Evolutionary conservation across 2,329 filamentous ascomycete species (phyloP).

Genomic region (Fusarium tuaranense): DNA sequence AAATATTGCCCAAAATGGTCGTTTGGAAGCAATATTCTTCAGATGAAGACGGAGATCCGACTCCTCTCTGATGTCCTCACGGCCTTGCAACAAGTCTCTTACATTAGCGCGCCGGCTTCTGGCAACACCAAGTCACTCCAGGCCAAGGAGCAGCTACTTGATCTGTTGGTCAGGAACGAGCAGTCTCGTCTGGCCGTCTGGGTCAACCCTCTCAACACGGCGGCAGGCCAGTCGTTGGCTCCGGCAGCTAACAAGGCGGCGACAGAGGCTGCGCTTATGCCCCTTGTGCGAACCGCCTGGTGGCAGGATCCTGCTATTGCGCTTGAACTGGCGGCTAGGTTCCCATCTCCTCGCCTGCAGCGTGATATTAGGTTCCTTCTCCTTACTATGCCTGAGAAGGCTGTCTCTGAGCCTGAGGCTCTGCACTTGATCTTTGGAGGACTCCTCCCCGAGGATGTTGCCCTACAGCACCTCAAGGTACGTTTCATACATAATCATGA

Average conservation of each 20-base stretch:
- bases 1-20: constrained; percentile 87
- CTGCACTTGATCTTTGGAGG: constrained; percentile 84
- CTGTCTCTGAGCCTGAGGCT: constrained; percentile 83
- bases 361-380: constrained; percentile 84
- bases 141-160: constrained; percentile 85
- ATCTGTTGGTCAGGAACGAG: constrained; percentile 85
- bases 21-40: constrained; percentile 92
- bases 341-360: constrained; percentile 78
- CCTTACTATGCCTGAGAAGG: constrained; percentile 85
- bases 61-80: constrained; percentile 80
- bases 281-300: constrained; percentile 87
- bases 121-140: constrained; percentile 75
- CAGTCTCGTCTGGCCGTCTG: constrained; percentile 87
- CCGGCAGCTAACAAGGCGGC: constrained; percentile 55
- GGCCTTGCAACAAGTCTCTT: constrained; percentile 73
- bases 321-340: constrained; percentile 85
- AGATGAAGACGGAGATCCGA: constrained; percentile 92
- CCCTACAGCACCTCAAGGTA: constrained; percentile 84
- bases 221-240: constrained; percentile 51
- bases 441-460: constrained; percentile 81
- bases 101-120: constrained; percentile 65
- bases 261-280: constrained; percentile 62
- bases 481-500: neutral
- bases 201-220: constrained; percentile 82
- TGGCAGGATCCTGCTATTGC: constrained; percentile 85